phyloP scores from a whole-genome alignment of 352 stramenopile genomes.

The Pythium phragmitis region DNA sequence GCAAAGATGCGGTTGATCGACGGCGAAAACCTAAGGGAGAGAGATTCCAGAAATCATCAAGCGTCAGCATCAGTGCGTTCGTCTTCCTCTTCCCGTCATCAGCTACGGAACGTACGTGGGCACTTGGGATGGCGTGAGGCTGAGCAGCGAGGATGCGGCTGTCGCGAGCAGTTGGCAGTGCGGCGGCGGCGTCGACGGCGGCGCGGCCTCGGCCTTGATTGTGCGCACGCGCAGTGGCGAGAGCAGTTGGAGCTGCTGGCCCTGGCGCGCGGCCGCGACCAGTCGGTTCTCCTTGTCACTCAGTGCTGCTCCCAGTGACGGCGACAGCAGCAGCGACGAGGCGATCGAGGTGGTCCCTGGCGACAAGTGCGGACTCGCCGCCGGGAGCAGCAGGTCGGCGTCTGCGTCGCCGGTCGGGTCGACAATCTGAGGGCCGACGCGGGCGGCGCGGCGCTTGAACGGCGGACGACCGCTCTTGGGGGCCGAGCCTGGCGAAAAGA shows the following conservation, averaged over 20 bases:
- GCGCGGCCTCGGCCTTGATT: conserved; percentile 17
- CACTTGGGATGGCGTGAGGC: conserved; percentile 31
- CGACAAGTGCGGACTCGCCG: conserved; percentile 20
- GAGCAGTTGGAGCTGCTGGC: conserved; percentile 11
- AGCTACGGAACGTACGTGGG: conserved; percentile 11
- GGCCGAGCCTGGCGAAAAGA: conserved; percentile 24
- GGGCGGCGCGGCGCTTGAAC: conserved; percentile 17
- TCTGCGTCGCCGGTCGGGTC: conserved; percentile 21
- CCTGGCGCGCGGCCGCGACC: not conserved
- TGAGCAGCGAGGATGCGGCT: conserved; percentile 34
- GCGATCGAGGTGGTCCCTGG: conserved; percentile 24
- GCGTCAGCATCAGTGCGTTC: not conserved
- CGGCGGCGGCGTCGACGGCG: conserved; percentile 20
- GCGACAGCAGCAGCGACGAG: conserved; percentile 29
- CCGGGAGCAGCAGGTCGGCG: conserved; percentile 8
- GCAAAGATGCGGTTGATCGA: conserved; percentile 18
- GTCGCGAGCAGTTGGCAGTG: conserved; percentile 28
- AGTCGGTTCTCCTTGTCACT: conserved; percentile 27
- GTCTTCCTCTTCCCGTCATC: not conserved
- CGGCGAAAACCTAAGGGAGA: conserved; percentile 21
- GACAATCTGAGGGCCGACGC: conserved; percentile 30
- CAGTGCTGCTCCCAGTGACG: not conserved
- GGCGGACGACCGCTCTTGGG: conserved; percentile 13
- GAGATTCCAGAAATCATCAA: not conserved
- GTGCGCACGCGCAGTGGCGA: conserved; percentile 16